These are phyloP conservation scores for Aspergillus haitiensis DNA, from an alignment of 495 filamentous ascomycete species.

Conservation along the genomic window DNA sequence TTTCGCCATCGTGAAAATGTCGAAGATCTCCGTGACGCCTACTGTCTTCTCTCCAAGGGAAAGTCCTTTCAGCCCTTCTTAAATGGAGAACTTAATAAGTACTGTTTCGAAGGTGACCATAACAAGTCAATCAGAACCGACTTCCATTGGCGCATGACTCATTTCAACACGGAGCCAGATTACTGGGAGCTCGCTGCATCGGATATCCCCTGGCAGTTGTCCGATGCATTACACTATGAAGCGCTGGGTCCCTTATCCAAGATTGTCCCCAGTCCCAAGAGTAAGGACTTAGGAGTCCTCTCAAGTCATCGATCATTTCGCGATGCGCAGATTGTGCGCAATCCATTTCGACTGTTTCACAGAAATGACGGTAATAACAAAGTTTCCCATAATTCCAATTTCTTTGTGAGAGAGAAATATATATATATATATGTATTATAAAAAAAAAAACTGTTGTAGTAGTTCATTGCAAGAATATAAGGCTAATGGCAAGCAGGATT, in stretches of 20 bases:
- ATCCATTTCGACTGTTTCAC: background rate
- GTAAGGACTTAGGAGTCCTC: background rate
- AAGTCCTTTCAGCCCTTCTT: background rate
- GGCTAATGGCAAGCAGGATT: background rate
- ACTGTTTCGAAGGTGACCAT: background rate
- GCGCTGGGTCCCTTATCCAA: background rate
- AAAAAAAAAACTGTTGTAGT: no score
- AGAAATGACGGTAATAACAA: background rate
- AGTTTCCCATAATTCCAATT: background rate
- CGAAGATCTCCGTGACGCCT: background rate
- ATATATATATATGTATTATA: no score
- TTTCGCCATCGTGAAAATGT: background rate
- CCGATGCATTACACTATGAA: background rate
- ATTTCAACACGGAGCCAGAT: background rate
- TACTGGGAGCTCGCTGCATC: conserved; percentile 1
- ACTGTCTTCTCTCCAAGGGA: background rate
- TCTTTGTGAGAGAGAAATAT: background rate
- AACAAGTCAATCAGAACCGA: background rate
- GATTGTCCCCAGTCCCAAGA: background rate
- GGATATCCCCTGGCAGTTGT: background rate
- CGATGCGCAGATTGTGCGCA: background rate
- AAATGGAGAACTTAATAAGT: background rate
- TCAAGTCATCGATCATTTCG: background rate
- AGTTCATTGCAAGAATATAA: background rate
- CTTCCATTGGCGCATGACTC: background rate